phyloP scores from a whole-genome alignment of 441 rosid genomes.

The Syzygium syzygioides region DNA sequence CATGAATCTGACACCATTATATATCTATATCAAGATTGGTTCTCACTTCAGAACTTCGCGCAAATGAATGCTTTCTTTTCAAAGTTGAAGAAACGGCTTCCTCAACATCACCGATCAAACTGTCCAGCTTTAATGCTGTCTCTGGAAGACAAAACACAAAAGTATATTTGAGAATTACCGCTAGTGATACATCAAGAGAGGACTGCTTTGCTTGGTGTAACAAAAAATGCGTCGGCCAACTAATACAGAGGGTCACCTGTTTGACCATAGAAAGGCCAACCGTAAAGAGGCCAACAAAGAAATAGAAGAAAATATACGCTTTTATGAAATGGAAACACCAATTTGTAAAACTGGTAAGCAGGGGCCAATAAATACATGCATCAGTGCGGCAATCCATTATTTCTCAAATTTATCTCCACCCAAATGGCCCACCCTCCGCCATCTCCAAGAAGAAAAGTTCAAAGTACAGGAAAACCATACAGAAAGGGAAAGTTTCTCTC shows the following conservation, averaged over 20 bases:
- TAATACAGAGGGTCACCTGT: not conserved
- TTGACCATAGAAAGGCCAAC: not conserved
- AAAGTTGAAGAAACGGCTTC: slow-evolving; percentile 73
- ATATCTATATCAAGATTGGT: slow-evolving; percentile 2
- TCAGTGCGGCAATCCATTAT: not conserved
- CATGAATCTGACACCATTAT: not conserved
- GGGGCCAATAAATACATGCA: not conserved
- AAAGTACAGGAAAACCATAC: not conserved
- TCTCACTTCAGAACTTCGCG: slow-evolving; percentile 57
- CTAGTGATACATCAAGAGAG: not conserved
- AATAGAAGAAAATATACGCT: not conserved
- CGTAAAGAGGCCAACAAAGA: not conserved
- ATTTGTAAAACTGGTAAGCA: not conserved
- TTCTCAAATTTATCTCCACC: not conserved
- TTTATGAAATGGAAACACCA: not conserved
- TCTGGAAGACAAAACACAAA: slow-evolving; percentile 45
- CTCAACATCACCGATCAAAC: slow-evolving; percentile 81
- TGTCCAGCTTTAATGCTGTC: slow-evolving; percentile 77
- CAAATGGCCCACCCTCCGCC: not conserved
- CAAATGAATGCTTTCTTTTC: slow-evolving; percentile 37
- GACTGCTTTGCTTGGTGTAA: not conserved
- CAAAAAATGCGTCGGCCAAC: not conserved
- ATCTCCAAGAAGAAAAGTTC: not conserved
- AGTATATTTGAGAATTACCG: not conserved
- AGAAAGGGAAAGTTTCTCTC: not conserved